These are phyloP conservation scores for Inonotus hispidus DNA, from an alignment of 1,284 basidiomycete genomes.

Conservation along the genomic window DNA sequence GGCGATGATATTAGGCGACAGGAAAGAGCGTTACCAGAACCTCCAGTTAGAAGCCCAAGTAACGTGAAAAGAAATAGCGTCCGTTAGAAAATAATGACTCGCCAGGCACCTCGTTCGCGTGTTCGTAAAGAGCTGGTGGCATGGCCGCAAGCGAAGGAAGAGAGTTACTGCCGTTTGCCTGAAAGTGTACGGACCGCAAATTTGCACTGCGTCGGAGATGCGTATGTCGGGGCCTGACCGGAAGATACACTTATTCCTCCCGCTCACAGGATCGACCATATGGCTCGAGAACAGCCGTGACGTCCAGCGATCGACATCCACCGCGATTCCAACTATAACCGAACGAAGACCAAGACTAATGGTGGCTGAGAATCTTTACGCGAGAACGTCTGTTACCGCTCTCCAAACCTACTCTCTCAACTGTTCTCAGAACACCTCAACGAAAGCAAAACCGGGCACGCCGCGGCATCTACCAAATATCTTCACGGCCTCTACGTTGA, in stretches of 20 bases:
- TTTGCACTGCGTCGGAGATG: not conserved
- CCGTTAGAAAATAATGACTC: conserved; percentile 45
- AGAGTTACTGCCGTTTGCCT: conserved; percentile 10
- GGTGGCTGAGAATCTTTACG: conserved; percentile 36
- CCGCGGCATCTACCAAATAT: conserved; percentile 63
- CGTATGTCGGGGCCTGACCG: conserved; percentile 13
- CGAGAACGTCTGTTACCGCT: conserved; percentile 35
- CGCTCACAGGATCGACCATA: conserved; percentile 3
- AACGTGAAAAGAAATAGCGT: conserved; percentile 61
- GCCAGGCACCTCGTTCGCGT: conserved; percentile 24
- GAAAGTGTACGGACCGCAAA: conserved; percentile 7
- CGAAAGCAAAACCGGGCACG: conserved; percentile 21
- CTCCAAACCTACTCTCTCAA: not conserved
- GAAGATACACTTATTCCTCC: not conserved
- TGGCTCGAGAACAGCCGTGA: conserved; percentile 6
- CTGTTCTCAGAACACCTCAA: not conserved
- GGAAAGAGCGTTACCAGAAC: conserved; percentile 29
- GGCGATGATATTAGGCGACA: conserved; percentile 23
- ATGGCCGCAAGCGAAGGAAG: conserved; percentile 22
- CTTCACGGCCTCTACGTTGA: conserved; percentile 60
- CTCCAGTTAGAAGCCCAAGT: conserved; percentile 22
- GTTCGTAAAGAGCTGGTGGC: conserved; percentile 1
- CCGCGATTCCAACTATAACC: conserved; percentile 26
- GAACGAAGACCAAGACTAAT: conserved; percentile 33
- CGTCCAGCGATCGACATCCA: conserved; percentile 11